These are phyloP conservation scores for Pholiota conissans DNA, from an alignment of 768 basidiomycete species.

Conservation along the genomic window DNA sequence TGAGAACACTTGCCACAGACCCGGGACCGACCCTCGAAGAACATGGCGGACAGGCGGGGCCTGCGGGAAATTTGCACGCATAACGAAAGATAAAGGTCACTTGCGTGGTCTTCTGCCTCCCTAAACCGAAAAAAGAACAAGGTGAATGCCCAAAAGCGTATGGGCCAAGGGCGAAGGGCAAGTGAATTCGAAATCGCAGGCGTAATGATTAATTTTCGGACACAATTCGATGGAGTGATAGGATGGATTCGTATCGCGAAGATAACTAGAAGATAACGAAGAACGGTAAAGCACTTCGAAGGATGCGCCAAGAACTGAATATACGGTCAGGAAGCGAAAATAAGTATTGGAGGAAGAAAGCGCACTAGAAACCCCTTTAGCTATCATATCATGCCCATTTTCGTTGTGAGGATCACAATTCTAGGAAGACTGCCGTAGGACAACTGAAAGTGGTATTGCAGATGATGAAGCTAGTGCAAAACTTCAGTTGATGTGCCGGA, in stretches of 20 bases:
- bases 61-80: conserved; percentile 16
- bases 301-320: background rate
- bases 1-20: conserved; percentile 18
- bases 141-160: conserved; percentile 15
- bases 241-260: background rate
- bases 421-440: no score
- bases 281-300: background rate
- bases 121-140: conserved; percentile 14
- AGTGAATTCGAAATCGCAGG: background rate
- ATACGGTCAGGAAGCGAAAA: background rate
- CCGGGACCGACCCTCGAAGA: background rate
- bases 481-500: no score
- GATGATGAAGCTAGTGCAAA: no score
- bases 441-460: no score
- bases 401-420: no score
- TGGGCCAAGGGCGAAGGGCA: conserved; percentile 1
- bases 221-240: background rate
- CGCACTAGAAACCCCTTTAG: background rate
- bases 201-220: background rate
- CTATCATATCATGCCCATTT: background rate
- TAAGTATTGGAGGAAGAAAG: background rate
- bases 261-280: background rate
- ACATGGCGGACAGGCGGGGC: conserved; percentile 8
- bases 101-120: conserved; percentile 4
- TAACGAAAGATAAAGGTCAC: conserved; percentile 11